These are phyloP conservation scores for Asterella californica DNA, from an alignment of 225 moss, liverwort and hornwort genomes.

Conservation along the genomic window DNA sequence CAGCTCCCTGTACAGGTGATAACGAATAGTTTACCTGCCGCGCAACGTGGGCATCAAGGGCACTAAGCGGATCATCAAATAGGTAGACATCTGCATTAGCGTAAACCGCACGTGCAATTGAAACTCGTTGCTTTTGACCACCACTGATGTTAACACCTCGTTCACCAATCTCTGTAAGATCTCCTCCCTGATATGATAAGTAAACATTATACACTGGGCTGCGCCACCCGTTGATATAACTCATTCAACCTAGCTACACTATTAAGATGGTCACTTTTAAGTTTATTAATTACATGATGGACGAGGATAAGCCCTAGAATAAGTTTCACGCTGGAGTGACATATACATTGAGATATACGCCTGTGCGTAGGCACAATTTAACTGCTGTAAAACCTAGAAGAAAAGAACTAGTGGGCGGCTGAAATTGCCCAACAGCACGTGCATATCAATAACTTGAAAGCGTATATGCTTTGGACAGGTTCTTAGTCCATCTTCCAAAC, in stretches of 20 bases:
- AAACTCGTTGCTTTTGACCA: conserved; percentile 90
- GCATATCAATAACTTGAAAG: neutral
- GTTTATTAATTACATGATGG: neutral
- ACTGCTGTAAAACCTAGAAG: too few species aligned
- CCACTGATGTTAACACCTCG: conserved; percentile 96
- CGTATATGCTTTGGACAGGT: neutral
- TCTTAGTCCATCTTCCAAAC: neutral
- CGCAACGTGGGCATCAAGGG: conserved; percentile 88
- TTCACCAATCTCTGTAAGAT: conserved; percentile 87
- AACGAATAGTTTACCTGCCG: conserved; percentile 39
- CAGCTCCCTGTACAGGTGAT: neutral
- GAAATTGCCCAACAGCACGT: neutral
- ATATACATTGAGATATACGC: too few species aligned
- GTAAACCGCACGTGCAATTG: conserved; percentile 88
- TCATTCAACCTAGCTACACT: neutral
- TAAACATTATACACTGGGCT: neutral
- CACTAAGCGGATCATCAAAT: conserved; percentile 93
- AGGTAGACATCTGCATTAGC: conserved; percentile 84
- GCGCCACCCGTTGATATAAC: neutral
- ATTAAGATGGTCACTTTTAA: neutral
- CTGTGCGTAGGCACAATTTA: too few species aligned
- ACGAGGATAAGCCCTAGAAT: neutral
- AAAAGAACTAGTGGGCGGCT: neutral
- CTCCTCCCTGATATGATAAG: conserved; percentile 53
- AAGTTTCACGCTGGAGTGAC: neutral